These are phyloP conservation scores for Verbena officinalis DNA, from an alignment of 257 asterid species.

Conservation along the genomic window DNA sequence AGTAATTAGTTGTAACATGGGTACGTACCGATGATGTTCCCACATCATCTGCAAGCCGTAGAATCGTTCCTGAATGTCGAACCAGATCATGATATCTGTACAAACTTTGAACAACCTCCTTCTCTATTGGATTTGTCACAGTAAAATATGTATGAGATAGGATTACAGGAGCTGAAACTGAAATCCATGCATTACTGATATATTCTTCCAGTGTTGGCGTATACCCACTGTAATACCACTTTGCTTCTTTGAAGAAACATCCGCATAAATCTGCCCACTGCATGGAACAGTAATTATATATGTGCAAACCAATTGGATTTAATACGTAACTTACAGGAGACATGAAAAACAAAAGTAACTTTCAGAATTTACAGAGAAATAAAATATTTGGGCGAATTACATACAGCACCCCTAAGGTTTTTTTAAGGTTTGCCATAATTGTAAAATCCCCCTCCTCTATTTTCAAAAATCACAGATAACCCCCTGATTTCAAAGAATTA, in stretches of 20 bases:
- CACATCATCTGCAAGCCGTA: constrained; percentile 34
- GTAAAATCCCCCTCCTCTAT: too few relatives aligned
- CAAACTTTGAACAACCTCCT: constrained; percentile 27
- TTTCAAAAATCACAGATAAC: too few relatives aligned
- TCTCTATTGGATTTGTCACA: constrained; percentile 30
- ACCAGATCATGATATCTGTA: constrained; percentile 29
- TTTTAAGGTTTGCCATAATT: too few relatives aligned
- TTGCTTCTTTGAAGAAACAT: constrained; percentile 35
- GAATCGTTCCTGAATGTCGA: constrained; percentile 26
- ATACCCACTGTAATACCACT: constrained; percentile 35
- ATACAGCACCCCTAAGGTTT: too few relatives aligned
- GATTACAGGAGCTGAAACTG: constrained; percentile 18
- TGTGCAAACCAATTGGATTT: too few relatives aligned
- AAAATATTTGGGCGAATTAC: too few relatives aligned
- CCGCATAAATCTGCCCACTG: constrained; percentile 10
- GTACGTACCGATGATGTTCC: constrained; percentile 40
- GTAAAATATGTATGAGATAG: constrained; percentile 20
- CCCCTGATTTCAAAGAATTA: too few relatives aligned
- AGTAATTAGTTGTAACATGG: too few relatives aligned
- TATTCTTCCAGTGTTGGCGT: constrained; percentile 37
- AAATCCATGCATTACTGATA: constrained; percentile 33
- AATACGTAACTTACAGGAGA: too few relatives aligned
- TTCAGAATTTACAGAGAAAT: too few relatives aligned
- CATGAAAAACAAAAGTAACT: too few relatives aligned
- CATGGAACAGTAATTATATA: too few relatives aligned